Conservation (phyloP, 441 rosid genomes). For the Pelargonium fulgidum region DNA sequence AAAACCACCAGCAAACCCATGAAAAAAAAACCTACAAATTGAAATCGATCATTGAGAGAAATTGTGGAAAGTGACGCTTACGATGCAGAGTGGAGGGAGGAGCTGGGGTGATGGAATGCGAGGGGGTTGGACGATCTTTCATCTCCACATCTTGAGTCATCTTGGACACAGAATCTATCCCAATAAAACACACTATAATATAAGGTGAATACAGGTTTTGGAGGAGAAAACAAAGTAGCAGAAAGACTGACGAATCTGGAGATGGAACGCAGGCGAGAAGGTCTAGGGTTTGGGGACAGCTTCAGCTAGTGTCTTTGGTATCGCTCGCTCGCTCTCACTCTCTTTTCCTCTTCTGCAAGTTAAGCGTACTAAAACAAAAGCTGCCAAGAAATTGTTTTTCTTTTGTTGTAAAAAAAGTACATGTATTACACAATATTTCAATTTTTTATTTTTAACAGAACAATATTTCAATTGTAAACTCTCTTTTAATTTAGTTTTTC, state of each 20-base stretch:
- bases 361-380: no score
- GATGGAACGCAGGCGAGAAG: not conserved
- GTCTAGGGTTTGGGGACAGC: not conserved
- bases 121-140: constrained; percentile 45
- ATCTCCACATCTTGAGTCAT: constrained; percentile 62
- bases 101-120: constrained; percentile 39
- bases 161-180: no score
- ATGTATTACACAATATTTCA: no score
- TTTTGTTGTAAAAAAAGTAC: no score
- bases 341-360: no score
- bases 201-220: not conserved
- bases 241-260: not conserved
- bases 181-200: not conserved
- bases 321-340: no score
- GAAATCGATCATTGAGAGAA: not conserved
- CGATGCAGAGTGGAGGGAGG: constrained; percentile 43
- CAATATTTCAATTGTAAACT: no score
- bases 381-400: no score
- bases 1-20: not conserved
- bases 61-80: constrained; percentile 17
- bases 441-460: no score
- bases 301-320: no score
- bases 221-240: not conserved
- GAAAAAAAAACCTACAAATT: constrained; percentile 12
- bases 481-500: no score